Evolutionary conservation across 2,329 filamentous ascomycete species (phyloP).

Genomic region (Macrophomina tecta): DNA sequence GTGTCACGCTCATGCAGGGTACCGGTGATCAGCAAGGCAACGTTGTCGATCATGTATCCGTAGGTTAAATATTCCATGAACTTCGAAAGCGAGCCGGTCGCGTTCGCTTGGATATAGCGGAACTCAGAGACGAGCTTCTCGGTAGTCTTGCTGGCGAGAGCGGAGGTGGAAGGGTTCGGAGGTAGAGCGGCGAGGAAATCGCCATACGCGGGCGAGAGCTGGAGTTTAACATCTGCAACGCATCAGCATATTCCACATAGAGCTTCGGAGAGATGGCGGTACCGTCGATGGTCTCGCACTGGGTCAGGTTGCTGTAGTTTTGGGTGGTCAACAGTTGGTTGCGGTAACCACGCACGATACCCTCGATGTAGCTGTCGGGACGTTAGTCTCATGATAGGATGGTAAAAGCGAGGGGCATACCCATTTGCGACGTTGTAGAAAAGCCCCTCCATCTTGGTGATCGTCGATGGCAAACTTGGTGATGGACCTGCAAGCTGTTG

Average conservation of each 20-base stretch:
- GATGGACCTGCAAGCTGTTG: conserved; percentile 26
- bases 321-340: conserved; percentile 88
- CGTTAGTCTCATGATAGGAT: conserved; percentile 32
- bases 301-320: conserved; percentile 94
- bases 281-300: conserved; percentile 98
- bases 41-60: conserved; percentile 99
- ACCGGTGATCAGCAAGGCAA: conserved; percentile 95
- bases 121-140: conserved; percentile 99
- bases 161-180: conserved; percentile 95
- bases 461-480: conserved; percentile 11
- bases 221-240: conserved; percentile 86
- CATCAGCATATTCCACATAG: background rate
- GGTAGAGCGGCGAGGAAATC: conserved; percentile 94
- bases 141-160: conserved; percentile 91
- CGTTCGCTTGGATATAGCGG: conserved; percentile 92
- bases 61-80: conserved; percentile 99
- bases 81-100: conserved; percentile 85
- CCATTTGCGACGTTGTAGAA: conserved; percentile 95
- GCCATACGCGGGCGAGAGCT: conserved; percentile 94
- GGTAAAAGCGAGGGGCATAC: conserved; percentile 54
- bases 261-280: conserved; percentile 39
- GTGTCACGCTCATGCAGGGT: conserved; percentile 98
- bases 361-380: conserved; percentile 82
- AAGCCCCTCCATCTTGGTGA: conserved; percentile 78
- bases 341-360: conserved; percentile 95